These are phyloP conservation scores for Coprinopsis cinerea DNA, from an alignment of 768 basidiomycete genomes.

Conservation along the genomic window DNA sequence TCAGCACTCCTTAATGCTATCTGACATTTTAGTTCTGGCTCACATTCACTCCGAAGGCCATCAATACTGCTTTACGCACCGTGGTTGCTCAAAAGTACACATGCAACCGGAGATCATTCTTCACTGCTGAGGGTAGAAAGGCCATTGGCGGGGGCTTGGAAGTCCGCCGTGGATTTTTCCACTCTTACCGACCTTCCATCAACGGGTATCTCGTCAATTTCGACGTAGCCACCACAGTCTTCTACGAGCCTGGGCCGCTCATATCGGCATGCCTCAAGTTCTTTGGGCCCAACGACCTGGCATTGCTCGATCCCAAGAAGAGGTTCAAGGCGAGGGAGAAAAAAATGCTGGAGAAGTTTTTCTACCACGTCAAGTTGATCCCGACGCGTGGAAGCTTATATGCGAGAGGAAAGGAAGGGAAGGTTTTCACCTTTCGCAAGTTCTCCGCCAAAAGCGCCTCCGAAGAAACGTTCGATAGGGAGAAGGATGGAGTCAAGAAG, in stretches of 20 bases:
- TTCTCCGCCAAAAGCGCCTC: conserved; percentile 47
- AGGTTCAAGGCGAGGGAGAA: conserved; percentile 52
- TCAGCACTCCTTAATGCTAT: conserved; percentile 16
- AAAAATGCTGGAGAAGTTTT: conserved; percentile 32
- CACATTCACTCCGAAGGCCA: conserved; percentile 35
- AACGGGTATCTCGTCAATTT: conserved; percentile 66
- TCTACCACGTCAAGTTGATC: conserved; percentile 28
- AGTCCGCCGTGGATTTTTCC: conserved; percentile 79
- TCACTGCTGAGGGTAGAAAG: conserved; percentile 49
- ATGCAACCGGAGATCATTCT: conserved; percentile 74
- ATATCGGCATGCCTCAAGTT: conserved; percentile 42
- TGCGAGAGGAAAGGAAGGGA: conserved; percentile 15
- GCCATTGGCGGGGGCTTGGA: conserved; percentile 55
- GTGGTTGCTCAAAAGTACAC: conserved; percentile 62
- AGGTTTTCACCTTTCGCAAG: conserved; percentile 46
- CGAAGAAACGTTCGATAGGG: conserved; percentile 41
- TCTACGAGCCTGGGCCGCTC: conserved; percentile 63
- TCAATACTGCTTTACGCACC: conserved; percentile 78
- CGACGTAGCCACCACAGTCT: conserved; percentile 72
- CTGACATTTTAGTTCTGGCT: background rate
- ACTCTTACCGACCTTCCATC: conserved; percentile 65
- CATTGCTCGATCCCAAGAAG: conserved; percentile 26
- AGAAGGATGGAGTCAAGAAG: conserved; percentile 36
- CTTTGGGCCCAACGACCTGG: background rate
- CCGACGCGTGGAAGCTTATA: too few relatives aligned